These are phyloP conservation scores for Globisporangium alternatum DNA, from an alignment of 352 stramenopile species.

Conservation along the genomic window DNA sequence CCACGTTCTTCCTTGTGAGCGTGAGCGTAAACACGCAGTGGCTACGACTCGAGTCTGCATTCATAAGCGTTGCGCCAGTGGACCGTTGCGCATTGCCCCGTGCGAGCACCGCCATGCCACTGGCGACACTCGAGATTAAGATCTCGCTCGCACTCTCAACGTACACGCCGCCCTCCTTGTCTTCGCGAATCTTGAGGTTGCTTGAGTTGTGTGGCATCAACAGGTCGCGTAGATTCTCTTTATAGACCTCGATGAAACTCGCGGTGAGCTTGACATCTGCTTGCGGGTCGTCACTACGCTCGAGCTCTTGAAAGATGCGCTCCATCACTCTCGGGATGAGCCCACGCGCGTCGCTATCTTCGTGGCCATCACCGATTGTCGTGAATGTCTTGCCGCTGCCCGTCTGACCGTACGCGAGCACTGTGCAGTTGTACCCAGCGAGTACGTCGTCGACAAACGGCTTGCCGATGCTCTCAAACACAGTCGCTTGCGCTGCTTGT, in stretches of 20 bases:
- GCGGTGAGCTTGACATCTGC: slow-evolving; percentile 36
- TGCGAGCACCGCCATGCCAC: slow-evolving; percentile 32
- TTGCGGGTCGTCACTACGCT: slow-evolving; percentile 11
- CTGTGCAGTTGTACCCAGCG: slow-evolving; percentile 64
- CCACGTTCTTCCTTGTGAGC: slow-evolving; percentile 28
- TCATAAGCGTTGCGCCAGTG: slow-evolving; percentile 51
- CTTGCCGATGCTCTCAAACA: slow-evolving; percentile 44
- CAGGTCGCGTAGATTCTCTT: slow-evolving; percentile 62
- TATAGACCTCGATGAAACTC: slow-evolving; percentile 72
- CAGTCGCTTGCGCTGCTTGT: slow-evolving; percentile 29
- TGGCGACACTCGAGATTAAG: slow-evolving; percentile 22
- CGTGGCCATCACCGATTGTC: slow-evolving; percentile 26
- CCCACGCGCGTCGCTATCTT: slow-evolving; percentile 20
- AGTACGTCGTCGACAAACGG: slow-evolving; percentile 56
- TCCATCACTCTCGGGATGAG: slow-evolving; percentile 43
- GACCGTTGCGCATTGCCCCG: slow-evolving; percentile 38
- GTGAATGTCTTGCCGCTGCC: slow-evolving; percentile 72
- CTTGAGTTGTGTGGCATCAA: slow-evolving; percentile 32
- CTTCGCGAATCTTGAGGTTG: slow-evolving; percentile 42
- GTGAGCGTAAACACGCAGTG: slow-evolving; percentile 68
- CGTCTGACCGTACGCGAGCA: slow-evolving; percentile 72
- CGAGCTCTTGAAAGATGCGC: slow-evolving; percentile 26
- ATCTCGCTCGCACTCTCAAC: slow-evolving; percentile 56
- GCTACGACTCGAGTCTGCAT: slow-evolving; percentile 61
- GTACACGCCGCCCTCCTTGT: slow-evolving; percentile 31